Conservation (phyloP, 2,329 filamentous ascomycete genomes). For the Coniochaeta sp. region DNA sequence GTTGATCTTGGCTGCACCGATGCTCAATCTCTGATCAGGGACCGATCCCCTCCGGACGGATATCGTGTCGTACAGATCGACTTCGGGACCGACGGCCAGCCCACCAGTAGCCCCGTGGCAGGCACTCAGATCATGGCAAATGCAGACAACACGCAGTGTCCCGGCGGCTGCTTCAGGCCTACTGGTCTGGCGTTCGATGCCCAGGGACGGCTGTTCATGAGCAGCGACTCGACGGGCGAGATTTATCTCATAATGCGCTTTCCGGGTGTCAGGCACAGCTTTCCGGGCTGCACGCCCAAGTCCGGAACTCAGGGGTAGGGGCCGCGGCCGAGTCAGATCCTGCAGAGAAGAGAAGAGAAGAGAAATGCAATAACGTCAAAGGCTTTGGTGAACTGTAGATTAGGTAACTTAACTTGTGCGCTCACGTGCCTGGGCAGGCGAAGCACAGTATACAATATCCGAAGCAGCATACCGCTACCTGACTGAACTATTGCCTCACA, state of each 20-base stretch:
- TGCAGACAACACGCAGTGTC: neutral
- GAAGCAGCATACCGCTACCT: no score
- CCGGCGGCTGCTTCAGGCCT: conserved; percentile 1
- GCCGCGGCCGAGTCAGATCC: no score
- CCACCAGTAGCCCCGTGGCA: neutral
- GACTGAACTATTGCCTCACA: neutral
- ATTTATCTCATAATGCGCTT: conserved; percentile 38
- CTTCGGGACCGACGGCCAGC: conserved; percentile 1
- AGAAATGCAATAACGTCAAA: no score
- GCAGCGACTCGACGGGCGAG: conserved; percentile 54
- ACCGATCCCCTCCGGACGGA: conserved; percentile 3
- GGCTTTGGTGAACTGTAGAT: no score
- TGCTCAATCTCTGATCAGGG: neutral
- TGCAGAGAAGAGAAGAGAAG: no score
- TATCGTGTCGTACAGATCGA: conserved; percentile 2
- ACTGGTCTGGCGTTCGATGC: conserved; percentile 20
- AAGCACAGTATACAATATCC: no score
- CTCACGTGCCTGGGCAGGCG: no score
- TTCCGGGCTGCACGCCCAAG: neutral
- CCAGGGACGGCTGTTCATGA: conserved; percentile 50
- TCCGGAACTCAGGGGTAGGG: neutral
- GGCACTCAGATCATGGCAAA: neutral
- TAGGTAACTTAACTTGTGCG: no score
- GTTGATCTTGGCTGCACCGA: neutral
- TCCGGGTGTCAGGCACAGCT: neutral